Conservation (phyloP, 2,329 filamentous ascomycete genomes). For the Aspergillus neotritici region DNA sequence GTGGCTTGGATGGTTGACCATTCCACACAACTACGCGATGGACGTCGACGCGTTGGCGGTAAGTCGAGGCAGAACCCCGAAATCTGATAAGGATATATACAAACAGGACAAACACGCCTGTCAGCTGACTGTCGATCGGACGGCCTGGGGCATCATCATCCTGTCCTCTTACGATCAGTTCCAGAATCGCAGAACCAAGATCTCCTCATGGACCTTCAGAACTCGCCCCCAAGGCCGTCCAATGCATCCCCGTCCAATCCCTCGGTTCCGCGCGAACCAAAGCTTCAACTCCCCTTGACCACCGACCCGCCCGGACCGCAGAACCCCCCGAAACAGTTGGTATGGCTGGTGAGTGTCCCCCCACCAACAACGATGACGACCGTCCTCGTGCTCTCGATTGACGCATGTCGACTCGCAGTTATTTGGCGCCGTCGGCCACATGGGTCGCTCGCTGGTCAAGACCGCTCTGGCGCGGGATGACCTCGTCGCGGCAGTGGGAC, state of each 20-base stretch:
- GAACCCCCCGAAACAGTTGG: slow-evolving; percentile 65
- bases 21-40: too few relatives aligned
- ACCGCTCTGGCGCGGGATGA: slow-evolving; percentile 74
- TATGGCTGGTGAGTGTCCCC: slow-evolving; percentile 70
- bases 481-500: slow-evolving; percentile 77
- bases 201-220: slow-evolving; percentile 20
- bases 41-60: too few relatives aligned
- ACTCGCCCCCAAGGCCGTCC: slow-evolving; percentile 18
- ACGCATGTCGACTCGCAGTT: slow-evolving; percentile 49
- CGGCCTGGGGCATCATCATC: too few relatives aligned
- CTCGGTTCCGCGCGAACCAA: slow-evolving; percentile 30
- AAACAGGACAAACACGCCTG: too few relatives aligned
- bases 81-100: too few relatives aligned
- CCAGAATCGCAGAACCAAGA: too few relatives aligned
- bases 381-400: background rate
- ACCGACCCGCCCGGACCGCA: slow-evolving; percentile 75
- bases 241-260: slow-evolving; percentile 8
- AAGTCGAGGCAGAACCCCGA: too few relatives aligned
- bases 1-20: too few relatives aligned
- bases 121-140: too few relatives aligned
- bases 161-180: too few relatives aligned
- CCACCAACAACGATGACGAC: background rate
- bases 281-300: slow-evolving; percentile 66
- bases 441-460: slow-evolving; percentile 85
- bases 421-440: slow-evolving; percentile 95